Base-by-base conservation (phyloP, 2,329 filamentous ascomycete species). In the Colletotrichum sp. region DNA sequence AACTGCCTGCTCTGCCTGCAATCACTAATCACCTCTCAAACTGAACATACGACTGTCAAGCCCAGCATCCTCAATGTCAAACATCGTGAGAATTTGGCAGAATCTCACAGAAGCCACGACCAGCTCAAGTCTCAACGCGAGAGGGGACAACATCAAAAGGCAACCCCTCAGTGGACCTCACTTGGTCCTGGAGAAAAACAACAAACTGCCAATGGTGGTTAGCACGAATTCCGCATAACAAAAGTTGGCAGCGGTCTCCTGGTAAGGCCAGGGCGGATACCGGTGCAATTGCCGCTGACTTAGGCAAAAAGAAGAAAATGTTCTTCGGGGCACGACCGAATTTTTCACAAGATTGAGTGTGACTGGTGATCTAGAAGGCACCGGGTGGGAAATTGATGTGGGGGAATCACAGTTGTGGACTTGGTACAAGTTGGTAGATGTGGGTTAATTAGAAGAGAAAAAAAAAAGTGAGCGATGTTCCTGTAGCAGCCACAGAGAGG, bases 211-310 rank as follows among this genome's bases (percentile, higher is more conserved):
- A 36, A 18, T 60, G 60, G 69, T 39, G 32, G 69, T 68, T 73
- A 21, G 55, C 28, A 28, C 39, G 10, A n/a, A 15, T 26, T 1
- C 21, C 32, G 73, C 73, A 72, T 76, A 15, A 76, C 52, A 28
- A 73, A 68, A 65, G 26, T 62, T 64, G 64, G 57, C 73, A 69
- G 32, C 73, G 73, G 70, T 52, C n/a, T 72, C 73, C 73, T 26
- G 15, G 73, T 44, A 21, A 44, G 9, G 26, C 8, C n/a, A 44
- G 24, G 21, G 52, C 55, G 63, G 72, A 55, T 55, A 72, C 63
- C 55, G 24, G 44, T 21, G 69, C 69, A 57, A 18, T 55, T 72
- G 62, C 62, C 69, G 69, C 63, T 26, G 49, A 12, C n/a, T 32
- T 62, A 10, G 28, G 55, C 62, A n/a, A 28, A 26, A 30, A 21